Conservation (phyloP, 192 early-diverging fungal genomes). For the Globomyces pollinis-pini region DNA sequence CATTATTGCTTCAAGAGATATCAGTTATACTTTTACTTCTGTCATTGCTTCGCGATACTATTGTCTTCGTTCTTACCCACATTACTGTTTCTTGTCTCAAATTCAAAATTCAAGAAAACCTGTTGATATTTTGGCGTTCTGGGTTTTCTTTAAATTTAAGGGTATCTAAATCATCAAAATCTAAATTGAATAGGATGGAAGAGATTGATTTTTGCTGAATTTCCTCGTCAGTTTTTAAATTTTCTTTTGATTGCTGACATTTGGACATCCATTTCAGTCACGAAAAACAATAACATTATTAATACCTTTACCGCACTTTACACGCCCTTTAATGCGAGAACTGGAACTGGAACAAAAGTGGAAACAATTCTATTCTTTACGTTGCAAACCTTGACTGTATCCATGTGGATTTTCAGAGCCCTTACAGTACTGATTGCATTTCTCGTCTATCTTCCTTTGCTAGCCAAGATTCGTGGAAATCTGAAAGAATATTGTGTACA, state of each 20-base stretch:
- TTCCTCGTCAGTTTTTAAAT: constrained; percentile 69
- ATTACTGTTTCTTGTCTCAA: constrained; percentile 75
- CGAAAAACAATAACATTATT: not conserved
- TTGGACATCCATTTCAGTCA: not conserved
- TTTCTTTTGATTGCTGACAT: constrained; percentile 24
- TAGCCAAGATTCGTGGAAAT: constrained; percentile 73
- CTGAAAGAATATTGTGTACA: constrained; percentile 84
- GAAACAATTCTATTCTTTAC: constrained; percentile 8
- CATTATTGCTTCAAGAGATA: constrained; percentile 64
- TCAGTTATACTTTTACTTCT: constrained; percentile 68
- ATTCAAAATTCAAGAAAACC: constrained; percentile 58
- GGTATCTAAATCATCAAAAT: constrained; percentile 32
- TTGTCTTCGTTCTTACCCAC: constrained; percentile 60
- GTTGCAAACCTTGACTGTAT: constrained; percentile 51
- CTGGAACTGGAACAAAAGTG: not conserved
- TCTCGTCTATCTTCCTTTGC: constrained; percentile 68
- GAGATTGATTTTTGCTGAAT: constrained; percentile 71
- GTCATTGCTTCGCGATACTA: constrained; percentile 67
- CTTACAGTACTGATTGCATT: constrained; percentile 50
- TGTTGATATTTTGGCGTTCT: constrained; percentile 68
- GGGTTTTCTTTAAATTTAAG: constrained; percentile 79
- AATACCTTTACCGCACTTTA: not conserved
- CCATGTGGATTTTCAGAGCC: constrained; percentile 51
- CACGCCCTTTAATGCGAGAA: not conserved
- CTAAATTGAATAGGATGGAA: constrained; percentile 69